Evolutionary conservation across 768 basidiomycete species (phyloP).

Genomic region (Boletellus ananas): DNA sequence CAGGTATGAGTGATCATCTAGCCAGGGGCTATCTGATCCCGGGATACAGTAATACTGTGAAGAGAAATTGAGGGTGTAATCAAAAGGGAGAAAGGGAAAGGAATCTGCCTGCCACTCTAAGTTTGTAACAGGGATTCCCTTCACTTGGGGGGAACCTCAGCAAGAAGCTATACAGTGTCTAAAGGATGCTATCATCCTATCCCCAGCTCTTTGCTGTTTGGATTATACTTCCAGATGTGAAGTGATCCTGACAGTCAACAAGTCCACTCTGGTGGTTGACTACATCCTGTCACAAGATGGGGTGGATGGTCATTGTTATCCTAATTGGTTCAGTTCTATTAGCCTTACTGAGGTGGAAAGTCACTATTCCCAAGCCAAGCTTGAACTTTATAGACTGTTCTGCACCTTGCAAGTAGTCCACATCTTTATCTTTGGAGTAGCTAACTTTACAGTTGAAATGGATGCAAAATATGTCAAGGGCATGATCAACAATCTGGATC

Average conservation of each 20-base stretch:
- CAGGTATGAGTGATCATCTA: no score
- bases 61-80: no score
- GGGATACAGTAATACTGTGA: no score
- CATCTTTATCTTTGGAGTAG: background rate
- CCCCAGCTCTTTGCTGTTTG: conserved; percentile 3
- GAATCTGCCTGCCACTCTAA: no score
- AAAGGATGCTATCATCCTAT: conserved; percentile 10
- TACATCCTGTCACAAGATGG: conserved; percentile 23
- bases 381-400: conserved; percentile 21
- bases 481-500: background rate
- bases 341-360: conserved; percentile 27
- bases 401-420: background rate
- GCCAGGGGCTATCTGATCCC: no score
- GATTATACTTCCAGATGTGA: background rate
- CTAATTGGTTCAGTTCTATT: conserved; percentile 37
- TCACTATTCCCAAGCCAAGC: conserved; percentile 21
- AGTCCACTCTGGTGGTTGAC: conserved; percentile 32
- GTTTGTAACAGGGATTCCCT: no score
- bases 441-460: background rate
- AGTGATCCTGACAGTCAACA: conserved; percentile 20
- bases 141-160: no score
- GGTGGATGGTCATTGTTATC: conserved; percentile 13
- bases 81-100: no score
- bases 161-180: background rate
- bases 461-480: background rate